Conservation (phyloP, 2,329 filamentous ascomycete genomes). For the Hymenoscyphus salicellus region DNA sequence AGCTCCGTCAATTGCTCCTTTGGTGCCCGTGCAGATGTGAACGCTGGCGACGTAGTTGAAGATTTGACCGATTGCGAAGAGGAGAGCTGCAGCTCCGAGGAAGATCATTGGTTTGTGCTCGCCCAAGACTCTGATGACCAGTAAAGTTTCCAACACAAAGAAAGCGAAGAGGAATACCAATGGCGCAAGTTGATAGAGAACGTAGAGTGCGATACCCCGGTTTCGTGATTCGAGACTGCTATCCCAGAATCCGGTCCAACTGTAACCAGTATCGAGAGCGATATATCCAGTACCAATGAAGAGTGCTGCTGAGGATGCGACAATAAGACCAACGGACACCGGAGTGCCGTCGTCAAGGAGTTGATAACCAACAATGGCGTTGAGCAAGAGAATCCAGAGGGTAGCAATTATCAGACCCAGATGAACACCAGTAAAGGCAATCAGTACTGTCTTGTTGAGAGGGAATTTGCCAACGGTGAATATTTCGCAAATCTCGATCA, state of each 20-base stretch:
- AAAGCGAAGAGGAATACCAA: constrained; percentile 86
- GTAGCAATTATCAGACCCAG: constrained; percentile 86
- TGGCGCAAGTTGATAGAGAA: constrained; percentile 86
- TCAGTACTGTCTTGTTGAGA: constrained; percentile 64
- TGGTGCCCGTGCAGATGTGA: constrained; percentile 80
- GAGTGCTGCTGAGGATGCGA: constrained; percentile 66
- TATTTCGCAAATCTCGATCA: constrained; percentile 92
- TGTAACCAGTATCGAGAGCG: constrained; percentile 85
- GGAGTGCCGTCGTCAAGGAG: constrained; percentile 89
- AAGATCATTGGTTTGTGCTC: constrained; percentile 93
- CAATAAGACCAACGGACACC: constrained; percentile 73
- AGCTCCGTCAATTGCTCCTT: constrained; percentile 85
- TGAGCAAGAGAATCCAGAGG: constrained; percentile 86
- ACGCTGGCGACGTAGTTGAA: constrained; percentile 95
- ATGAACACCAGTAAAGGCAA: constrained; percentile 85
- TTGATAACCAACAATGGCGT: constrained; percentile 89
- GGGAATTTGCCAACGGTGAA: constrained; percentile 92
- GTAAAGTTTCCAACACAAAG: constrained; percentile 76
- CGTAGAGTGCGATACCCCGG: constrained; percentile 82
- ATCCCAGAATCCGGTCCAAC: constrained; percentile 78
- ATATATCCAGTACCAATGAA: constrained; percentile 95
- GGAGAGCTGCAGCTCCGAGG: constrained; percentile 66
- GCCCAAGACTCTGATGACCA: constrained; percentile 82
- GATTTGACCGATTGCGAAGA: constrained; percentile 89
- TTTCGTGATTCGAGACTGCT: constrained; percentile 57